These are phyloP conservation scores for Leccinum boreale DNA, from an alignment of 768 basidiomycete species.

Conservation along the genomic window DNA sequence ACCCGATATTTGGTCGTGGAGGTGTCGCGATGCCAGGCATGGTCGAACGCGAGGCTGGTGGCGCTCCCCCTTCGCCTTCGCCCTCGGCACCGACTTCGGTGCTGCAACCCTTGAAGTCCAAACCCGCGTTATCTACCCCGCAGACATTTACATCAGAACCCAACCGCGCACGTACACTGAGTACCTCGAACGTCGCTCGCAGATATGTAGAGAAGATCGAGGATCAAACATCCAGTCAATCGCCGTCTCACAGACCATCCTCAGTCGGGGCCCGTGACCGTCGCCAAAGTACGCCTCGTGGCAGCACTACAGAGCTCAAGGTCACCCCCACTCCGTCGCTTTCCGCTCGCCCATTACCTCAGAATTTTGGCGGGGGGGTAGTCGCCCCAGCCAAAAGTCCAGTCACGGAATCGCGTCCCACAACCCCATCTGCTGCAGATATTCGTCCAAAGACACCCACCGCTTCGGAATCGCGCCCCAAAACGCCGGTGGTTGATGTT, in stretches of 20 bases:
- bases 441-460: slow-evolving; percentile 19
- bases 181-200: slow-evolving; percentile 34
- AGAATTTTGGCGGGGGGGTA: slow-evolving; percentile 14
- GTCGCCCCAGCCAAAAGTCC: slow-evolving; percentile 13
- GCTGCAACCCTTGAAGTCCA: slow-evolving; percentile 2
- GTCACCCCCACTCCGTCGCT: slow-evolving; percentile 10
- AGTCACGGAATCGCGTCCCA: slow-evolving; percentile 19
- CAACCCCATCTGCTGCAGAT: slow-evolving; percentile 17
- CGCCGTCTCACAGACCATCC: slow-evolving; percentile 26
- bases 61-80: slow-evolving; percentile 3
- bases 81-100: slow-evolving; percentile 5
- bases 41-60: slow-evolving; percentile 26
- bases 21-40: slow-evolving; percentile 79
- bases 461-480: slow-evolving; percentile 17
- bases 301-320: slow-evolving; percentile 16
- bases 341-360: slow-evolving; percentile 18
- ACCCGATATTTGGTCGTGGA: slow-evolving; percentile 74
- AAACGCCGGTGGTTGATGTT: slow-evolving; percentile 18
- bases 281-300: slow-evolving; percentile 47
- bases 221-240: slow-evolving; percentile 32
- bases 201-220: slow-evolving; percentile 38
- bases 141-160: slow-evolving; percentile 15
- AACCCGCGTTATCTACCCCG: not conserved
- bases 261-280: slow-evolving; percentile 41
- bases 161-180: slow-evolving; percentile 30